Evolutionary conservation across 2,329 filamentous ascomycete species (phyloP), one percentile per base, ranked within the genome.

Genomic region (Fusarium liriodendri): DNA sequence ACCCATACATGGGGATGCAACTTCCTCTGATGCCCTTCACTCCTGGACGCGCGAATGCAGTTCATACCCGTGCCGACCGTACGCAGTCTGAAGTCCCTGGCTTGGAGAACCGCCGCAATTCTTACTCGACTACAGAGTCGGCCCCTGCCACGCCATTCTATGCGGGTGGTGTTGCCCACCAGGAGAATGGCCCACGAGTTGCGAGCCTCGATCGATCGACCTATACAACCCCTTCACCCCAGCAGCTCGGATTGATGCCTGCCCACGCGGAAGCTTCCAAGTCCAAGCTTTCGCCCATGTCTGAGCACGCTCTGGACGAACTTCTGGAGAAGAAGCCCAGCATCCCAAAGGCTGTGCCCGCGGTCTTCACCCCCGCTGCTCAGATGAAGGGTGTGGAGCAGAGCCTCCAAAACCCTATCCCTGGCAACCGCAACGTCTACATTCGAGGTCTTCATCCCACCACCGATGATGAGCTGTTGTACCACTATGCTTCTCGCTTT

Each of bases 381-480:
- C 94, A 93, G 78, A 91, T 94, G 85, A 94, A 98, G 88, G 95
- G 94, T 47, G 90, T 98, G 32, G 96, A 98, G 73, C 95, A 98
- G 83, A 97, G 95, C 80, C 88, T 99, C 58, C 94, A 98, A 84
- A 98, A 98, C 79, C 93, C 95, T 68, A 97, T 92, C 67, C 86
- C 94, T 57, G 95, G 95, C 52, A 98, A 98, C 80, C 97, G 95
- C 73, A 99, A 99, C 79, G 96, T 99, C 74, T 99, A 99, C 86
- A 98, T 99, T 74, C 94, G 97, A 70, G 97, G 97, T 20, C 92
- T 99, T 72, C 94, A 97, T 73, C 96, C 97, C 0, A 96, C 97
- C 78, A 99, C 96, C 1, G 97, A 97, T 58, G 97, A 99, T 79
- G 94, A 97, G 59, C 92, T 97, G 80, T 87, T 99, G 20, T 89